A percentile compares a stretch with the other conserved stretches of the same genome.
Conservation (phyloP, 1,284 basidiomycete genomes). For the Cerrena zonata region DNA sequence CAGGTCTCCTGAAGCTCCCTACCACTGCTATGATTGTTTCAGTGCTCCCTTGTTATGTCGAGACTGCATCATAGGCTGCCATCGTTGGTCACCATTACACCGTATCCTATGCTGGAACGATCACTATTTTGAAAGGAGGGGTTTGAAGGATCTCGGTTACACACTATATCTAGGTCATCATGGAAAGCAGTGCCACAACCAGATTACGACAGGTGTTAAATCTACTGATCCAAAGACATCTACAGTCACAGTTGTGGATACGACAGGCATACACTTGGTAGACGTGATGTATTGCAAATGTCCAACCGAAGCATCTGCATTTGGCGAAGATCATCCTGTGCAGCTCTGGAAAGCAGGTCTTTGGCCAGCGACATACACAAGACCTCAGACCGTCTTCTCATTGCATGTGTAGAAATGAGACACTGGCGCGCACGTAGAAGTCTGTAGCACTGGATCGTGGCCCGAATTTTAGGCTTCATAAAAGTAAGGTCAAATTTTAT, state of each 20-base stretch:
- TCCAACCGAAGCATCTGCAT: not conserved
- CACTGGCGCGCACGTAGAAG: too few relatives aligned
- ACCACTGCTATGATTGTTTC: not conserved
- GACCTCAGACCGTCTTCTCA: conserved; percentile 8
- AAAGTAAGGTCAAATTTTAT: too few relatives aligned
- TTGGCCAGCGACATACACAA: conserved; percentile 10
- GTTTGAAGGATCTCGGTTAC: conserved; percentile 4
- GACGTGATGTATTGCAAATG: conserved; percentile 4
- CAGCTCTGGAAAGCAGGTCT: conserved; percentile 9
- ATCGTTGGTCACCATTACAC: conserved; percentile 7
- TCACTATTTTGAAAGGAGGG: conserved; percentile 4
- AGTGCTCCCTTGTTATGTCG: not conserved
- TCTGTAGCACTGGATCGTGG: too few relatives aligned
- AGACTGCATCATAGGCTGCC: conserved; percentile 1
- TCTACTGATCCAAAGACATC: not conserved
- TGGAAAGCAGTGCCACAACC: conserved; percentile 6
- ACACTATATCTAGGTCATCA: conserved; percentile 8
- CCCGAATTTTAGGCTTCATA: too few relatives aligned
- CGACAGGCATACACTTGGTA: not conserved
- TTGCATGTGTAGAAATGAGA: too few relatives aligned
- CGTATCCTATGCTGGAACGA: conserved; percentile 8
- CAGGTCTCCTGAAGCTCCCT: not conserved
- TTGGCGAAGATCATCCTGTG: not conserved
- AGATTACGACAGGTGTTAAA: not conserved
- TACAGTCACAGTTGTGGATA: not conserved